A percentile compares a stretch with the other conserved stretches of the same genome.
Conservation (phyloP, 495 filamentous ascomycete genomes). For the Trichoderma gamsii region DNA sequence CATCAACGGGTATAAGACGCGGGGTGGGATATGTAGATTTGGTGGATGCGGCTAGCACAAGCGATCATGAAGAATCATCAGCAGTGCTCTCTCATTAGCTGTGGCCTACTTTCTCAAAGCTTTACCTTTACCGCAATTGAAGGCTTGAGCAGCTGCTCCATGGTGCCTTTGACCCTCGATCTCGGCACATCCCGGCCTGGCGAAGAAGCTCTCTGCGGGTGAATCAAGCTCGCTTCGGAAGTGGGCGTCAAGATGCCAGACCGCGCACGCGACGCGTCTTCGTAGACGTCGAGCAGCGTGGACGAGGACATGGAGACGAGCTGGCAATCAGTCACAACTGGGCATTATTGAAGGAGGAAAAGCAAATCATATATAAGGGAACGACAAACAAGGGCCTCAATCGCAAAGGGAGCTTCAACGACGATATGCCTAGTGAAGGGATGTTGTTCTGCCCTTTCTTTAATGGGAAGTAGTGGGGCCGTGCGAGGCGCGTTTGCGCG, state of each 20-base stretch:
- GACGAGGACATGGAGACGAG: constrained; percentile 10
- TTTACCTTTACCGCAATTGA: constrained; percentile 43
- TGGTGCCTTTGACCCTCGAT: constrained; percentile 24
- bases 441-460: constrained; percentile 12
- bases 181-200: constrained; percentile 25
- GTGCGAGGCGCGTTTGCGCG: constrained; percentile 1
- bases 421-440: not conserved
- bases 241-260: constrained; percentile 29
- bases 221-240: constrained; percentile 26
- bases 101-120: constrained; percentile 5
- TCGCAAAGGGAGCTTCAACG: constrained; percentile 16
- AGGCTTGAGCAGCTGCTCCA: constrained; percentile 44
- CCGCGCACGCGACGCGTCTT: constrained; percentile 34
- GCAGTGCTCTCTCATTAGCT: constrained; percentile 18
- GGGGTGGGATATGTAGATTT: constrained; percentile 50
- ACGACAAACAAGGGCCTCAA: constrained; percentile 7
- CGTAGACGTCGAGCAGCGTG: constrained; percentile 11
- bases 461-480: not conserved
- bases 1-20: constrained; percentile 54
- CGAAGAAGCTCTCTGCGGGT: constrained; percentile 15
- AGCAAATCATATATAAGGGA: constrained; percentile 16
- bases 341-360: constrained; percentile 13
- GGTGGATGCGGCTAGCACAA: constrained; percentile 51
- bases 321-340: not conserved
- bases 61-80: not conserved